phyloP scores from a whole-genome alignment of 495 filamentous ascomycete genomes.

The Xylaria intraflava region DNA sequence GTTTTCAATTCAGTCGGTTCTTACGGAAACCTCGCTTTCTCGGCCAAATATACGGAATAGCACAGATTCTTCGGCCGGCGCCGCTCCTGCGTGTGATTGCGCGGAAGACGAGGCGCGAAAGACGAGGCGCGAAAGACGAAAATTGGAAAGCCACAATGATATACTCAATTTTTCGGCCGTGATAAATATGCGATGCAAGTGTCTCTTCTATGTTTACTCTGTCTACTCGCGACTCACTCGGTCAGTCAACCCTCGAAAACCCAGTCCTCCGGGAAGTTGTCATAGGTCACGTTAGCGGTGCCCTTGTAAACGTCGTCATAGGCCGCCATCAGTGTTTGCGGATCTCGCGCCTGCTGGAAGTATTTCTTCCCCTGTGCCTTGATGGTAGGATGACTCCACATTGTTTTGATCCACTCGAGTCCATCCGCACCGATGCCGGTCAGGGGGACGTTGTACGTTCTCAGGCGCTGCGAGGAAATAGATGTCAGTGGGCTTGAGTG shows the following conservation, averaged over 20 bases:
- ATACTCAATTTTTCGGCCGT: not conserved
- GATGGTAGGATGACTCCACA: constrained; percentile 42
- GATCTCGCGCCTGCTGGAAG: constrained; percentile 34
- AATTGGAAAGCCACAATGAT: not conserved
- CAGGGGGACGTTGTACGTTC: constrained; percentile 39
- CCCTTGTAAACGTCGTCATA: constrained; percentile 40
- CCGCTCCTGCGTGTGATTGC: too few relatives aligned
- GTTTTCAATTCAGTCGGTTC: too few relatives aligned
- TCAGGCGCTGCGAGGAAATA: constrained; percentile 32
- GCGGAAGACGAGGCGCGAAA: too few relatives aligned
- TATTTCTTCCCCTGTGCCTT: constrained; percentile 28
- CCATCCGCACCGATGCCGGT: constrained; percentile 31
- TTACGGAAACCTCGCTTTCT: too few relatives aligned
- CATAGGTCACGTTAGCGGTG: constrained; percentile 29
- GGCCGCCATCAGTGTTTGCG: constrained; percentile 29
- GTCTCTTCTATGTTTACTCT: not conserved
- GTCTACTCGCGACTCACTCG: not conserved
- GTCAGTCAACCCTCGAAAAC: constrained; percentile 11
- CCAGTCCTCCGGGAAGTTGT: constrained; percentile 35
- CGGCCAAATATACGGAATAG: too few relatives aligned
- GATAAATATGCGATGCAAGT: not conserved
- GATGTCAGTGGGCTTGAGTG: not conserved
- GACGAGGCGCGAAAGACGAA: not conserved
- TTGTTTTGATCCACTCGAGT: constrained; percentile 39
- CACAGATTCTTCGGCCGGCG: too few relatives aligned